Conservation (phyloP, 2,329 filamentous ascomycete species). For the Dactylellina haptotyla region DNA sequence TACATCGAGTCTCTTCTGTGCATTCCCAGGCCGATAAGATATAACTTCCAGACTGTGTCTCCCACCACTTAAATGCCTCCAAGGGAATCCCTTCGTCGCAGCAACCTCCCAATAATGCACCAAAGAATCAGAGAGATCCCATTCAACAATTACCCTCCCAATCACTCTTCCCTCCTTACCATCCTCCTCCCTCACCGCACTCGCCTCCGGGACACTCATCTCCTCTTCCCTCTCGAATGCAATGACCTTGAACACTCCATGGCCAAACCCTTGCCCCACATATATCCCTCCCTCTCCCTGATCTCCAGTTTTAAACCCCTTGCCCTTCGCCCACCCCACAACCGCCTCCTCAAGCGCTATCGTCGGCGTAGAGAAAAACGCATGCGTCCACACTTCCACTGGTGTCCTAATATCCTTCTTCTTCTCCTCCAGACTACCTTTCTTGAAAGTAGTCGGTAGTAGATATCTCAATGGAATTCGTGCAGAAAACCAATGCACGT, state of each 20-base stretch:
- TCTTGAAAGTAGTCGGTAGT: not conserved
- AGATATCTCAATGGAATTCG: constrained; percentile 10
- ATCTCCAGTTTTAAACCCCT: constrained; percentile 39
- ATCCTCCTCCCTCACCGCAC: no score
- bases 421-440: not conserved
- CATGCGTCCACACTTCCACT: constrained; percentile 36
- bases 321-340: constrained; percentile 4
- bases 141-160: constrained; percentile 23
- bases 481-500: constrained; percentile 43
- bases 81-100: constrained; percentile 29
- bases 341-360: constrained; percentile 25
- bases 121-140: constrained; percentile 6
- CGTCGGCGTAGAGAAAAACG: constrained; percentile 46
- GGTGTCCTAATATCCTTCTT: constrained; percentile 9
- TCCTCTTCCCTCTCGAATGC: constrained; percentile 7
- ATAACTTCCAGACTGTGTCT: constrained; percentile 50
- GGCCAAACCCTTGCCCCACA: constrained; percentile 23
- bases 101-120: constrained; percentile 28
- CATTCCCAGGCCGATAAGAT: not conserved
- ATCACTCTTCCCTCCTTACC: not conserved
- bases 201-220: not conserved
- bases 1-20: not conserved
- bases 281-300: constrained; percentile 11
- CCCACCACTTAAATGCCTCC: constrained; percentile 39
- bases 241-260: constrained; percentile 35